Evolutionary conservation across 305 asterid genomes (phyloP).

Genomic region (Solanum chacoense): DNA sequence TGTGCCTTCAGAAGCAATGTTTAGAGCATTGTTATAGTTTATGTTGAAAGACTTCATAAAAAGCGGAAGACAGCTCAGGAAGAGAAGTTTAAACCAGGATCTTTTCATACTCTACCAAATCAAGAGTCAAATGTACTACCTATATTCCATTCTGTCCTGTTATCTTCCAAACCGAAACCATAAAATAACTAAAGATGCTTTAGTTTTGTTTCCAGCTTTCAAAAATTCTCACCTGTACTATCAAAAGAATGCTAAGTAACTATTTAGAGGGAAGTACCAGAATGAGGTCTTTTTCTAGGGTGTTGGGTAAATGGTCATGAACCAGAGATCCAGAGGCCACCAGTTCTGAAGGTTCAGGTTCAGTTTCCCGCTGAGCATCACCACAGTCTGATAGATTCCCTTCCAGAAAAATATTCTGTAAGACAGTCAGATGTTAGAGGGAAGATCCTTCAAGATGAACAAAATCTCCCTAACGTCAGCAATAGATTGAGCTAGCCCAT

Average conservation of each 20-base stretch:
- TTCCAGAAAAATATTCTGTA: constrained; percentile 46
- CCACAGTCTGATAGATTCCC: constrained; percentile 39
- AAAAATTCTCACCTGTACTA: neutral
- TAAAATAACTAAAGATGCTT: neutral
- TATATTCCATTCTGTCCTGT: neutral
- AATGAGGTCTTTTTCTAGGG: constrained; percentile 58
- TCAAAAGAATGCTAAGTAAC: neutral
- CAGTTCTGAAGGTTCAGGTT: constrained; percentile 37
- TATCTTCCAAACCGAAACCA: neutral
- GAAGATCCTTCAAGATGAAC: neutral
- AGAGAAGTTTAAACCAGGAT: neutral
- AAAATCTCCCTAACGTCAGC: neutral
- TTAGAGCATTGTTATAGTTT: constrained; percentile 12
- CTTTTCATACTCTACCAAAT: neutral
- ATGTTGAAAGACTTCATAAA: neutral
- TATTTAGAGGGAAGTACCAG: constrained; percentile 42
- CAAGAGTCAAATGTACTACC: neutral
- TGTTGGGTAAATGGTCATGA: constrained; percentile 40
- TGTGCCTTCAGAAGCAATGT: constrained; percentile 54
- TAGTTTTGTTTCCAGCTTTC: neutral
- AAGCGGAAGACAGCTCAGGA: neutral
- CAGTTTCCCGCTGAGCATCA: constrained; percentile 24
- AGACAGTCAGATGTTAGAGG: constrained; percentile 5
- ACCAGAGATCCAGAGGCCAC: constrained; percentile 26
- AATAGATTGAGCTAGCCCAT: neutral